Evolutionary conservation across 1,139 yeast genomes (phyloP).

Genomic region (Debaryomyces udenii): DNA sequence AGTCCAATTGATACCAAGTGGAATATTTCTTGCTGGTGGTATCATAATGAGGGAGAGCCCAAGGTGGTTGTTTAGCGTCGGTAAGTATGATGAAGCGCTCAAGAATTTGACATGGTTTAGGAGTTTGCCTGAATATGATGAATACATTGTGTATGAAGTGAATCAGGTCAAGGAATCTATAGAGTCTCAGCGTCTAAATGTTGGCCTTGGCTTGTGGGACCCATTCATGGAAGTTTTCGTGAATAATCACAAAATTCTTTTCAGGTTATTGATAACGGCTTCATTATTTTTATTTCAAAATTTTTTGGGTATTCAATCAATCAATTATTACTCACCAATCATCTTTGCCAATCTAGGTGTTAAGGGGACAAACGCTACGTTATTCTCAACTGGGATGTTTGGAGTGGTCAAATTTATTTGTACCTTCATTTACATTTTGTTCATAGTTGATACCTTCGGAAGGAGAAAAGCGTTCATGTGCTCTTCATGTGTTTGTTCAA

Average conservation of each 20-base stretch:
- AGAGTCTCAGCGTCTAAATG: conserved; percentile 31
- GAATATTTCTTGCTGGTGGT: conserved; percentile 39
- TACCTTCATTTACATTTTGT: conserved; percentile 38
- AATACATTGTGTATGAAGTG: conserved; percentile 41
- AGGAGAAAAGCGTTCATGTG: conserved; percentile 44
- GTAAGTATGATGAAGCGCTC: conserved; percentile 36
- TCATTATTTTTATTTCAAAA: conserved; percentile 44
- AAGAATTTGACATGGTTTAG: conserved; percentile 43
- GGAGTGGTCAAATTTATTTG: conserved; percentile 46
- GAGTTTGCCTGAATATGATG: conserved; percentile 39
- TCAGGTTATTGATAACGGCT: conserved; percentile 37
- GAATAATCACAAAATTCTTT: conserved; percentile 30
- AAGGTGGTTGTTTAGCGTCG: conserved; percentile 44
- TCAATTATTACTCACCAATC: conserved; percentile 49
- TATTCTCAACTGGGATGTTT: conserved; percentile 47
- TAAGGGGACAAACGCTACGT: conserved; percentile 41
- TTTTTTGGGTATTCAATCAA: conserved; percentile 49
- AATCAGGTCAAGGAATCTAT: conserved; percentile 30
- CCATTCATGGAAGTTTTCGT: conserved; percentile 41
- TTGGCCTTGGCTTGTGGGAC: conserved; percentile 44
- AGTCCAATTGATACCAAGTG: conserved; percentile 45
- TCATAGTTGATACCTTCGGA: conserved; percentile 43
- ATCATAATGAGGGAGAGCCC: conserved; percentile 43
- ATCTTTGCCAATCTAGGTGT: conserved; percentile 44
- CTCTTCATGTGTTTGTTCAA: conserved; percentile 38